phyloP scores from a whole-genome alignment of 2,329 filamentous ascomycete species.

The Exophiala bonariae region DNA sequence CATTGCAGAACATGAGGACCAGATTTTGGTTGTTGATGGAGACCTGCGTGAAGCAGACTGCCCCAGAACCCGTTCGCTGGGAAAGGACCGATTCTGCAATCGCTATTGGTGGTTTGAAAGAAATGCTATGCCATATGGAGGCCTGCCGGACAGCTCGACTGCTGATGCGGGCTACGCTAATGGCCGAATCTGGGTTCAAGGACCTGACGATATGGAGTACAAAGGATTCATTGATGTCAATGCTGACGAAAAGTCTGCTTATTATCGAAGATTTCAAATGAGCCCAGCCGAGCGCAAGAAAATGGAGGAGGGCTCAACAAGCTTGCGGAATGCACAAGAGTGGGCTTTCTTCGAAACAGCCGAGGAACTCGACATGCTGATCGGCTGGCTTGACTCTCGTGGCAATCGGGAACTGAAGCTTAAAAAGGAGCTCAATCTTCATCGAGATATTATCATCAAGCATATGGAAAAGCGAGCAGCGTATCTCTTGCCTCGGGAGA shows the following conservation, averaged over 20 bases:
- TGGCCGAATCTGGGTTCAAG: conserved; percentile 93
- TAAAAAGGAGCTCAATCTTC: conserved; percentile 78
- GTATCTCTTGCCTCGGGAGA: conserved; percentile 59
- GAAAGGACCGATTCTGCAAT: conserved; percentile 97
- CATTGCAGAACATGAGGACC: conserved; percentile 78
- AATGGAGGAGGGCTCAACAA: conserved; percentile 79
- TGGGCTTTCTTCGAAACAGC: conserved; percentile 92
- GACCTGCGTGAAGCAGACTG: conserved; percentile 93
- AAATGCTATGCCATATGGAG: conserved; percentile 95
- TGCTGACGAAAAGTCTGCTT: conserved; percentile 70
- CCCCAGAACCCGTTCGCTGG: conserved; percentile 82
- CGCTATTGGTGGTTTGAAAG: conserved; percentile 99
- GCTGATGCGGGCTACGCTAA: conserved; percentile 87
- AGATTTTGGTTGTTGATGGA: conserved; percentile 83
- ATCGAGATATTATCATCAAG: conserved; percentile 71
- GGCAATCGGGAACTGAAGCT: conserved; percentile 85
- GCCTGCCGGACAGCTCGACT: conserved; percentile 84
- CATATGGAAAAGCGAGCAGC: conserved; percentile 78
- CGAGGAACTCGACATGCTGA: conserved; percentile 72
- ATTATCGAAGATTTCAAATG: conserved; percentile 74
- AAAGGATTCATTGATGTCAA: conserved; percentile 81
- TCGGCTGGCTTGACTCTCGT: conserved; percentile 84
- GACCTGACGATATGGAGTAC: conserved; percentile 84
- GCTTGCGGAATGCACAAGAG: conserved; percentile 72
- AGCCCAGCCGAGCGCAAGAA: conserved; percentile 83